These are phyloP conservation scores for Albifimbria verrucaria DNA, from an alignment of 2,329 filamentous ascomycete species.

Conservation along the genomic window DNA sequence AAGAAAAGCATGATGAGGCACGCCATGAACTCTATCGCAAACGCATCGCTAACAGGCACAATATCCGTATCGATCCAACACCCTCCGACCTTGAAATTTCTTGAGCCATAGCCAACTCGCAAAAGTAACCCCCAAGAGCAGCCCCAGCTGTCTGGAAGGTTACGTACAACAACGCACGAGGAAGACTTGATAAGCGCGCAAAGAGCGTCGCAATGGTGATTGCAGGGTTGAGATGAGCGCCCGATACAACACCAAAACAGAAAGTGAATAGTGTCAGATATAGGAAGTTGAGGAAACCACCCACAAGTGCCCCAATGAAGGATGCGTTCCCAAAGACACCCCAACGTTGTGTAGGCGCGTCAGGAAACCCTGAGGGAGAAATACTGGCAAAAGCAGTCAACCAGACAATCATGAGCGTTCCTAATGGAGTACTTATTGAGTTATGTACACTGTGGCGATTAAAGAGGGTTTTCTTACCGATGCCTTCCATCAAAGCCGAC, in stretches of 20 bases:
- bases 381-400: slow-evolving; percentile 15
- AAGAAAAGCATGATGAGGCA: slow-evolving; percentile 46
- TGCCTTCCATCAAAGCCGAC: slow-evolving; percentile 35
- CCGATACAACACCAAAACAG: slow-evolving; percentile 43
- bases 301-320: slow-evolving; percentile 26
- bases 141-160: slow-evolving; percentile 43
- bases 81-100: slow-evolving; percentile 25
- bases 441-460: background rate
- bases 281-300: slow-evolving; percentile 25
- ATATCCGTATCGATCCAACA: slow-evolving; percentile 23
- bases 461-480: slow-evolving; percentile 11
- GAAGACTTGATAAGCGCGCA: slow-evolving; percentile 45
- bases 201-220: slow-evolving; percentile 53
- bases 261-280: slow-evolving; percentile 47
- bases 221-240: slow-evolving; percentile 51
- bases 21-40: slow-evolving; percentile 46
- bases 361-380: slow-evolving; percentile 11
- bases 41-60: slow-evolving; percentile 25
- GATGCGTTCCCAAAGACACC: slow-evolving; percentile 20
- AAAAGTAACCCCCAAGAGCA: slow-evolving; percentile 23
- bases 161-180: slow-evolving; percentile 47
- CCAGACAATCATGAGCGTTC: slow-evolving; percentile 17
- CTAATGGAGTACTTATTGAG: background rate
- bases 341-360: slow-evolving; percentile 8
- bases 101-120: slow-evolving; percentile 23